Conservation (phyloP, 2,329 filamentous ascomycete genomes). For the Dryadomyces sulphureus region DNA sequence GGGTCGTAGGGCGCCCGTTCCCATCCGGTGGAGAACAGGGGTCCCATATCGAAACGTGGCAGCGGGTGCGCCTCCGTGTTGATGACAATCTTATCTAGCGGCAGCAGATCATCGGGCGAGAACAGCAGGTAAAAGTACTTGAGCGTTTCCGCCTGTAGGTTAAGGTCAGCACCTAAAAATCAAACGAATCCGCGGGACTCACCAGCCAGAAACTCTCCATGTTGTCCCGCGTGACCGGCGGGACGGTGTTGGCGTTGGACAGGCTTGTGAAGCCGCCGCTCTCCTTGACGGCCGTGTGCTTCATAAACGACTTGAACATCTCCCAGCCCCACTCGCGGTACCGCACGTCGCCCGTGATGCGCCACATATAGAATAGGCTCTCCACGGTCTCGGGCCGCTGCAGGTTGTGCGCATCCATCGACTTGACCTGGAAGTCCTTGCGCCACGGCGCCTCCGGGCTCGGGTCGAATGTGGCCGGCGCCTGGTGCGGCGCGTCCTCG, state of each 20-base stretch:
- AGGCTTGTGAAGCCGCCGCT: conserved; percentile 73
- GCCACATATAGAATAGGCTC: conserved; percentile 95
- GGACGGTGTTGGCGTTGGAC: conserved; percentile 56
- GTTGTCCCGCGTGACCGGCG: conserved; percentile 62
- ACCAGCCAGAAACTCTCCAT: conserved; percentile 99
- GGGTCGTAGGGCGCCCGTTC: conserved; percentile 39
- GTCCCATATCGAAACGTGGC: conserved; percentile 70
- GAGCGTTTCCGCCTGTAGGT: conserved; percentile 70
- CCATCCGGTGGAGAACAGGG: conserved; percentile 71
- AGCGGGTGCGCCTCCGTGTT: conserved; percentile 94
- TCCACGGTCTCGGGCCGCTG: conserved; percentile 96
- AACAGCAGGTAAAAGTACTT: conserved; percentile 98
- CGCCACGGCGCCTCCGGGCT: conserved; percentile 50
- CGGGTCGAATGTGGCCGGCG: conserved; percentile 34
- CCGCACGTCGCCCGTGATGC: conserved; percentile 76
- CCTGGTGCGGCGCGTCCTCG: conserved; percentile 34
- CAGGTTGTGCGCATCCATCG: conserved; percentile 79
- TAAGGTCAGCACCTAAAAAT: neutral
- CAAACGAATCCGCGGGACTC: conserved; percentile 26
- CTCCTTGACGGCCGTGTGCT: conserved; percentile 66
- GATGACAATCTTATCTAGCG: conserved; percentile 75
- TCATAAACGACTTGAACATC: conserved; percentile 87
- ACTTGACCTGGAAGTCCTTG: conserved; percentile 64
- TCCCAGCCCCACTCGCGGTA: conserved; percentile 98
- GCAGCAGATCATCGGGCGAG: conserved; percentile 66